These are phyloP conservation scores for Amanita fuliginea DNA, from an alignment of 768 basidiomycete genomes.

Conservation along the genomic window DNA sequence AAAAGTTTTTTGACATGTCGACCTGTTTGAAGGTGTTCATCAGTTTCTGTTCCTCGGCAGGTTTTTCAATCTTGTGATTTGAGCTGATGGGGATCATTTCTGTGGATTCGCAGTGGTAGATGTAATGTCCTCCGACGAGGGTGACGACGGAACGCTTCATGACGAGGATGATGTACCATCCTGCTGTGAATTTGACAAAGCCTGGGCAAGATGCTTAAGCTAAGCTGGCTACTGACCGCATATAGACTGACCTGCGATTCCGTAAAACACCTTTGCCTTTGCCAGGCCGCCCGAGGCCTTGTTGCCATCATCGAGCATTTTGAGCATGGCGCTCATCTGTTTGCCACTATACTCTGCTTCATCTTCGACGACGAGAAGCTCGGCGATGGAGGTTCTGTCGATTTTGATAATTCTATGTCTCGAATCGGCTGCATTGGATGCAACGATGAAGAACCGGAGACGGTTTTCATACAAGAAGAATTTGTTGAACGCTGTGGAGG, in stretches of 20 bases:
- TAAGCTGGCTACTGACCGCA: no score
- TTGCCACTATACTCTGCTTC: conserved; percentile 79
- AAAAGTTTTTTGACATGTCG: conserved; percentile 98
- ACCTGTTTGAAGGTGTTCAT: conserved; percentile 92
- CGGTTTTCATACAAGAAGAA: conserved; percentile 92
- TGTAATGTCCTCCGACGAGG: conserved; percentile 87
- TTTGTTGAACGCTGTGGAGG: conserved; percentile 50
- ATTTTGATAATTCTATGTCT: conserved; percentile 90
- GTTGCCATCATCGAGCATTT: conserved; percentile 95
- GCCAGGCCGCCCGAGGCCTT: conserved; percentile 79
- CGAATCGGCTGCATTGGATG: conserved; percentile 80
- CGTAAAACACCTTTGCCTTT: conserved; percentile 69
- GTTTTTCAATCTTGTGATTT: conserved; percentile 79
- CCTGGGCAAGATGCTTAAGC: conserved; percentile 31
- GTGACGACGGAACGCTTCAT: conserved; percentile 88
- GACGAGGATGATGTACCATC: conserved; percentile 92
- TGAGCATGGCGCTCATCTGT: conserved; percentile 84
- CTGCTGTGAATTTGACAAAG: conserved; percentile 88
- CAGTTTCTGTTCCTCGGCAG: conserved; percentile 79
- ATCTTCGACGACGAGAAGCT: conserved; percentile 76
- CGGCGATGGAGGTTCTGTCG: conserved; percentile 72
- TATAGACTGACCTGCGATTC: conserved; percentile 53
- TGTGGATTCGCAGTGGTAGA: conserved; percentile 92
- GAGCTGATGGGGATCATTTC: conserved; percentile 70
- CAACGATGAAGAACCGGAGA: conserved; percentile 84